Percentiles rank a stretch among this genome's conserved stretches.
Conservation (phyloP, 2,329 filamentous ascomycete species). For the Biscogniauxia mediterranea region DNA sequence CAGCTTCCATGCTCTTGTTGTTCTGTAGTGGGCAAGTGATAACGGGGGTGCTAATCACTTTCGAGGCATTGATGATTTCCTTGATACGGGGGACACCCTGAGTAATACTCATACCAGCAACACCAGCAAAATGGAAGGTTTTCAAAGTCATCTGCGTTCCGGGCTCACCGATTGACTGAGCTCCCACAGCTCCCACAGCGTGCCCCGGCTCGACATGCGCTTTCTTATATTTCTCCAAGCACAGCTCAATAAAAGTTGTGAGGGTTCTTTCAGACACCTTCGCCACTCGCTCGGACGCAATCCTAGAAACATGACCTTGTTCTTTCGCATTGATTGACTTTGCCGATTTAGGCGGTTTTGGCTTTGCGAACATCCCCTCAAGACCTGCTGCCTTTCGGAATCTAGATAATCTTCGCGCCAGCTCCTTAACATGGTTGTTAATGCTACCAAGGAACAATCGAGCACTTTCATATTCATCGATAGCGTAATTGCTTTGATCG, state of each 20-base stretch:
- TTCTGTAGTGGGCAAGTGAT: constrained; percentile 85
- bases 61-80: constrained; percentile 99
- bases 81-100: constrained; percentile 99
- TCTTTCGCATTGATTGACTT: constrained; percentile 29
- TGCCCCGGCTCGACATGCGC: constrained; percentile 93
- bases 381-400: constrained; percentile 53
- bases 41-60: constrained; percentile 88
- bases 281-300: constrained; percentile 64
- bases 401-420: constrained; percentile 59
- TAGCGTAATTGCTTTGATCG: constrained; percentile 64
- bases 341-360: constrained; percentile 9
- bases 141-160: constrained; percentile 99
- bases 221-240: constrained; percentile 84
- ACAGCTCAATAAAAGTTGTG: constrained; percentile 73
- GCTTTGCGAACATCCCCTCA: constrained; percentile 34
- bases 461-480: constrained; percentile 79
- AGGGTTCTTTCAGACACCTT: constrained; percentile 80
- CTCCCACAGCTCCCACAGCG: constrained; percentile 92
- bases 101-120: constrained; percentile 98
- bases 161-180: constrained; percentile 96
- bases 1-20: constrained; percentile 70
- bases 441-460: constrained; percentile 80
- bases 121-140: constrained; percentile 99
- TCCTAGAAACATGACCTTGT: constrained; percentile 24
- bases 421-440: constrained; percentile 64